A percentile compares a stretch with the other conserved stretches of the same genome.
phyloP scores from a whole-genome alignment of 1,284 basidiomycete species.

The Cryptococcus amylolentus region DNA sequence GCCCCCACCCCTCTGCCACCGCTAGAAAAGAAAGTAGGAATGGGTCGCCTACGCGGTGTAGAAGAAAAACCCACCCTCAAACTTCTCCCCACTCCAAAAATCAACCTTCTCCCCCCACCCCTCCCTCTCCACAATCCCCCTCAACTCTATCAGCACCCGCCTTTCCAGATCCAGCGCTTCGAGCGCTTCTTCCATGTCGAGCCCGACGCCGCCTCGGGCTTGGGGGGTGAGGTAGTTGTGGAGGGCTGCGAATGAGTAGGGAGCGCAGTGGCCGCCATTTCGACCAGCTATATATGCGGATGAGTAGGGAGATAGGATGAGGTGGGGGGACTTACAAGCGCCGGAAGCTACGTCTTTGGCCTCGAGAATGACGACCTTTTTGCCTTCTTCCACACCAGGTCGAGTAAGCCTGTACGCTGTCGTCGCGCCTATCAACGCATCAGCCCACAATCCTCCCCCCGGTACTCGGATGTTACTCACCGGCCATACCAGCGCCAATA shows the following conservation, averaged over 20 bases:
- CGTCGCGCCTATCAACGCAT: slow-evolving; percentile 14
- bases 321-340: slow-evolving; percentile 24
- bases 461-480: neutral
- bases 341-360: slow-evolving; percentile 40
- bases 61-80: slow-evolving; percentile 28
- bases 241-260: slow-evolving; percentile 24
- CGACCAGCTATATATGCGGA: slow-evolving; percentile 27
- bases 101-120: slow-evolving; percentile 22
- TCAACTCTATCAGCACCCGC: neutral
- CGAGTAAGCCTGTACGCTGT: slow-evolving; percentile 36
- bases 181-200: slow-evolving; percentile 43
- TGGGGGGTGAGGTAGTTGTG: slow-evolving; percentile 20
- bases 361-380: slow-evolving; percentile 29
- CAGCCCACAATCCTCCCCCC: neutral
- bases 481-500: slow-evolving; percentile 25
- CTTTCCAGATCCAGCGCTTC: slow-evolving; percentile 36
- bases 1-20: too few relatives aligned
- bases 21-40: too few relatives aligned
- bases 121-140: neutral
- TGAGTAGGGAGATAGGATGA: neutral
- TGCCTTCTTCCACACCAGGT: slow-evolving; percentile 20
- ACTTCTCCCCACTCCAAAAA: slow-evolving; percentile 27
- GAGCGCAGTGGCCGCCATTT: slow-evolving; percentile 43
- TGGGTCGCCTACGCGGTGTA: too few relatives aligned
- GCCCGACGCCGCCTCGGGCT: slow-evolving; percentile 30